Evolutionary conservation across 495 filamentous ascomycete species (phyloP), one percentile per base, ranked within the genome.

Genomic region (Jackrogersella multiformis): DNA sequence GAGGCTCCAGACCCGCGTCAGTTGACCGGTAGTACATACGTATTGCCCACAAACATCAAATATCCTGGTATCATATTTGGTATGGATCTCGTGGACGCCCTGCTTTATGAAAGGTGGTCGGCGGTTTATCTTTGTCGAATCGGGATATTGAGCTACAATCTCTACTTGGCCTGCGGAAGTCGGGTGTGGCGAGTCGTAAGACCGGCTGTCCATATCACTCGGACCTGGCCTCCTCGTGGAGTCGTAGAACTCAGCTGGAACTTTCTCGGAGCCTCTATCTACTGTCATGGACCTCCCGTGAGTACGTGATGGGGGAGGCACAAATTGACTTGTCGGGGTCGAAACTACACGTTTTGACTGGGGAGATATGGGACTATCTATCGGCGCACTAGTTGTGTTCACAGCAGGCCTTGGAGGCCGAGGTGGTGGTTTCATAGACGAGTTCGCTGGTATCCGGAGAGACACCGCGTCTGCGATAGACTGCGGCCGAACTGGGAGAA

Each of bases 11-110:
- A 91, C 91, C 60, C 91, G 85, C 5, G 95, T 97, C 45, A 92
- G 79, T 60, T 90, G 88, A 8, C 93, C 94, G 9, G 88, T 89
- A 1, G 94, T 94, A 74, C 92, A 97, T 12, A 93, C 89, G 58
- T 90, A 90, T 63, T 92, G 88, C 10, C 94, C 96, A 73, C 90
- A 96, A 35, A 95, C 89, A 61, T 92, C 94, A 73, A 97, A 87
- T 30, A 93, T 79, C 15, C 90, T 87, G 6, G 92, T 91, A 65
- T 98, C 94, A 70, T 85, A 92, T 87, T 90, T 90, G 1, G 91
- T 94, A n/a, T 80, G 74, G 52, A 99, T 97, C 63, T 94, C 89
- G 16, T 79, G 82, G 1, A 85, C 85, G 0, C 91, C 90, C 21
- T 87, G 81, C 72, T 85, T 88, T 64, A 90, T 86, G 60, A 84